Evolutionary conservation across 2,329 filamentous ascomycete genomes (phyloP), one percentile per base, ranked within the genome.

Genomic region (Arthroderma sp.): DNA sequence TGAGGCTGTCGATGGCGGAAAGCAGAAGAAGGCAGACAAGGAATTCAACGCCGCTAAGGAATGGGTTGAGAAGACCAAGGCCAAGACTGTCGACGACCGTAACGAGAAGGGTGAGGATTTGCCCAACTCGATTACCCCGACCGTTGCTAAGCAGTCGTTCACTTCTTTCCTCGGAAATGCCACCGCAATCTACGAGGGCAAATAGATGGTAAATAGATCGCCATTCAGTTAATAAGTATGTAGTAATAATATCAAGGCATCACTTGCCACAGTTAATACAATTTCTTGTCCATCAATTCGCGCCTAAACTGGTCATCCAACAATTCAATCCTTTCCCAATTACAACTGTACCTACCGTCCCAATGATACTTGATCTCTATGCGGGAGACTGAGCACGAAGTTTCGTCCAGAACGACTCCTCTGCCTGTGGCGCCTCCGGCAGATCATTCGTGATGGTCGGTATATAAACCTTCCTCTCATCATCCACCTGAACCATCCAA

Each of bases 21-120:
- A 53, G 34, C 38, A 51, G 46, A 38, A 27, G 8, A 50, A 41
- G 31, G 52, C 53, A 4, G 49, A 50, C 34, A 40, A 36, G n/a
- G 51, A 53, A 44, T 50, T 50, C 36, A 44, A 45, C 1, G 29
- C 40, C n/a, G 51, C 50, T 1, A 42, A 47, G 36, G 40, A 39
- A 9, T 53, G 51, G 50, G 38, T 52, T 27, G 47, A 34, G 32
- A 34, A 34, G 32, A 34, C 32, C 32, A 34, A 34, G 32, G 32
- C 32, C 11, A 34, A 34, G 32, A 34, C 32, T 3, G 32, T 34
- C 11, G 32, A 34, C 32, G 32, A 34, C 11, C 32, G 32, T 11
- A 34, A 34, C 32, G 32, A 45, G 4, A 22, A 46, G 3, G 47
- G 49, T 3, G 27, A 48, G 39, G 41, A 49, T n/a, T 29, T 44